These are phyloP conservation scores for Dendrobium chrysotoxum DNA, from an alignment of 106 monocot genomes.

Conservation along the genomic window DNA sequence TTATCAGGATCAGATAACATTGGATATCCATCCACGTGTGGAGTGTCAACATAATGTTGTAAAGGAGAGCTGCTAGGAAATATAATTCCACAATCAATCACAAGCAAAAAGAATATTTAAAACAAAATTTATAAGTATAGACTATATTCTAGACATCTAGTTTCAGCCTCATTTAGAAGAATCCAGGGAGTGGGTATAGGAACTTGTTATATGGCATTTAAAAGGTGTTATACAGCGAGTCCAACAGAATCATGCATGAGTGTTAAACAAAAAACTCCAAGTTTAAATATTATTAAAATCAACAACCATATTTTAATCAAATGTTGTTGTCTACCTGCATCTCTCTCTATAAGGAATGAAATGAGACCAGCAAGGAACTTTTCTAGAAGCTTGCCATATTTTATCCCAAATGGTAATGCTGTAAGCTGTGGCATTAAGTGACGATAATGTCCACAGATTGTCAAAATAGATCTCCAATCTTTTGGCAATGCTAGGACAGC, in stretches of 20 bases:
- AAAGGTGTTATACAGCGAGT: background rate
- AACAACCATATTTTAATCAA: background rate
- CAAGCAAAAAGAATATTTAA: background rate
- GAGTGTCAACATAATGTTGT: conserved; percentile 48
- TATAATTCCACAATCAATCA: background rate
- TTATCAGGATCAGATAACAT: conserved; percentile 51
- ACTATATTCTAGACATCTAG: background rate
- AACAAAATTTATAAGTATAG: background rate
- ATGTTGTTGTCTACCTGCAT: conserved; percentile 56
- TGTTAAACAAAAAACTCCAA: background rate
- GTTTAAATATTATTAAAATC: background rate
- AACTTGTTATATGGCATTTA: no score
- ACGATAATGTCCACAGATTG: conserved; percentile 74
- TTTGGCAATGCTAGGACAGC: conserved; percentile 60
- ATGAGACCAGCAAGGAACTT: conserved; percentile 95
- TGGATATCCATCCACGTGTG: conserved; percentile 74
- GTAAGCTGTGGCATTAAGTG: conserved; percentile 51
- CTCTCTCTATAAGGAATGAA: conserved; percentile 56
- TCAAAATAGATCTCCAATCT: conserved; percentile 60
- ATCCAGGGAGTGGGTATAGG: background rate
- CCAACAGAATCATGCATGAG: background rate
- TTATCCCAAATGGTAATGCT: conserved; percentile 70
- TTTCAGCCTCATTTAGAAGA: no score
- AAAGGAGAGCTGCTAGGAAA: conserved; percentile 74
- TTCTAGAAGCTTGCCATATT: conserved; percentile 67